Evolutionary conservation across 116 monocot genomes (phyloP).

Genomic region (Posidonia oceanica): DNA sequence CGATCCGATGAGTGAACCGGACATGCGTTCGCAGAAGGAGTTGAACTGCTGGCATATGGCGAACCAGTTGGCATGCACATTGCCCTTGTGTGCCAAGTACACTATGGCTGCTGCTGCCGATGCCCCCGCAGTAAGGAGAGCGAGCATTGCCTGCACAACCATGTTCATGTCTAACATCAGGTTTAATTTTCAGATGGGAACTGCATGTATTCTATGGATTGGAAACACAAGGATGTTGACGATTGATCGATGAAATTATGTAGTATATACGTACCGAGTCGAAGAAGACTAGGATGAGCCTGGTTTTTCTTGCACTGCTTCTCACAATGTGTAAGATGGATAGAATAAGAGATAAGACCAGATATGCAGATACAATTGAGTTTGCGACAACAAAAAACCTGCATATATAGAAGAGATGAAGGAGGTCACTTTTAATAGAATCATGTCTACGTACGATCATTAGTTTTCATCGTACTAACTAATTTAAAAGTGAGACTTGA

Average conservation of each 20-base stretch:
- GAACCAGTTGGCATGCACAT: conserved; percentile 43
- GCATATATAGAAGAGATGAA: not conserved
- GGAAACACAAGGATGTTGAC: no score
- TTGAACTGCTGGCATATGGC: conserved; percentile 55
- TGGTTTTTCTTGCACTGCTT: not conserved
- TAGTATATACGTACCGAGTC: conserved; percentile 11
- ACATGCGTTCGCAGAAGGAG: conserved; percentile 21
- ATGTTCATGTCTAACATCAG: not conserved
- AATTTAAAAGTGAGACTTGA: no score
- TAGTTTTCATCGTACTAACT: no score
- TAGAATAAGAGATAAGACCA: conserved; percentile 26
- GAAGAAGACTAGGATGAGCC: conserved; percentile 11
- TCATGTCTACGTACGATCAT: no score
- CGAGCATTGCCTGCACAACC: conserved; percentile 12
- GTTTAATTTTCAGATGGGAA: not conserved
- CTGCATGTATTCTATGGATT: no score
- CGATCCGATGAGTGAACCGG: conserved; percentile 12
- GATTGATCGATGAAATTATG: no score
- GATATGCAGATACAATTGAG: conserved; percentile 18
- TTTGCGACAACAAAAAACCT: conserved; percentile 28
- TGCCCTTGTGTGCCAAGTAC: conserved; percentile 60
- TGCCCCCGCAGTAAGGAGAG: conserved; percentile 30
- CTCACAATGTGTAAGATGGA: conserved; percentile 21
- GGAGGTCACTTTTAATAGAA: no score
- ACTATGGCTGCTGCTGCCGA: conserved; percentile 56